A percentile compares a stretch with the other conserved stretches of the same genome.
Conservation (phyloP, 768 basidiomycete genomes). For the Hypholoma fasciculare region DNA sequence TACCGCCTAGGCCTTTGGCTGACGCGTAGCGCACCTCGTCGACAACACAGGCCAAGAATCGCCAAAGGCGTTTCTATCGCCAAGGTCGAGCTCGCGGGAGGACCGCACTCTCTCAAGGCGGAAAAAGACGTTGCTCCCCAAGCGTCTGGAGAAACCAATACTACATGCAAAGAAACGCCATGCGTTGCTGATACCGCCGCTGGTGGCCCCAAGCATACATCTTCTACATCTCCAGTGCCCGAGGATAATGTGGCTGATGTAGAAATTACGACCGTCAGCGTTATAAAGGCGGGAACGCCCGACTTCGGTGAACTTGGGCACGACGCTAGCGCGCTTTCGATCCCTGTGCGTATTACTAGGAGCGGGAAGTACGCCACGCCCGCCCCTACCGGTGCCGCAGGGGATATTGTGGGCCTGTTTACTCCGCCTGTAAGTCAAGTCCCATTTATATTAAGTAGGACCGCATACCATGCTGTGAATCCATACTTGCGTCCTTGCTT, state of each 20-base stretch:
- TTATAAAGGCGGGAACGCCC: too few species aligned
- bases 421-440: constrained; percentile 5
- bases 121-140: too few species aligned
- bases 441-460: background rate
- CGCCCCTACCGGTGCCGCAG: background rate
- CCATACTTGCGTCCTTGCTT: background rate
- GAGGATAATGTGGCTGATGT: too few species aligned
- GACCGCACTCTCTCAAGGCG: too few species aligned
- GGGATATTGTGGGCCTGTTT: background rate
- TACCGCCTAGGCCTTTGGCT: background rate
- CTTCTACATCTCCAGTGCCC: too few species aligned
- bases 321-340: background rate
- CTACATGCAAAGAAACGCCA: too few species aligned
- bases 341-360: background rate
- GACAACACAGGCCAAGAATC: background rate
- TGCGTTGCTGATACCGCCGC: too few species aligned
- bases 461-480: background rate
- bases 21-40: background rate
- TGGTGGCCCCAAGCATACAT: too few species aligned
- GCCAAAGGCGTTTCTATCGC: background rate
- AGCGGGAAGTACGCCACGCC: background rate
- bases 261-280: too few species aligned
- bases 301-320: too few species aligned
- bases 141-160: too few species aligned
- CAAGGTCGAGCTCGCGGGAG: background rate